Conservation (phyloP, 2,329 filamentous ascomycete species). For the Diaporthe nobilis region DNA sequence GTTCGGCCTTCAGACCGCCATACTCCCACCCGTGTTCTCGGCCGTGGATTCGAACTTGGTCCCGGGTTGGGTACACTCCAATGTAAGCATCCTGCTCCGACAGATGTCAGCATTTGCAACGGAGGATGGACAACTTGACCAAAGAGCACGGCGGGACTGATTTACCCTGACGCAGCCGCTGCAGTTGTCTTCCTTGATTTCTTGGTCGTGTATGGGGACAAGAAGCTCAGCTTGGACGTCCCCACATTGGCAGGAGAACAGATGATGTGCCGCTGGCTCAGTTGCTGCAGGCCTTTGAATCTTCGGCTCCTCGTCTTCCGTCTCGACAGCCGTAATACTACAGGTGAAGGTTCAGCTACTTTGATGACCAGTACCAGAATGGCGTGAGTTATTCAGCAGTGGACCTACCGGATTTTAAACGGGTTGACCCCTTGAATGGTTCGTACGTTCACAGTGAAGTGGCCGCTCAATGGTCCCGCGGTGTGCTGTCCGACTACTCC, state of each 20-base stretch:
- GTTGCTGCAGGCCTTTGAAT: neutral
- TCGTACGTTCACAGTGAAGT: conserved; percentile 29
- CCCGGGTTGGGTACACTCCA: conserved; percentile 10
- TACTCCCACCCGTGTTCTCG: conserved; percentile 10
- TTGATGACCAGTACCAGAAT: neutral
- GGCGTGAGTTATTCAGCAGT: neutral
- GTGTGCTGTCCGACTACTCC: conserved; percentile 5
- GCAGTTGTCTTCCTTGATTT: conserved; percentile 57
- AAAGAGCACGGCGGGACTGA: neutral
- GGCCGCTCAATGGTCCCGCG: conserved; percentile 21
- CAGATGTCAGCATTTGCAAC: neutral
- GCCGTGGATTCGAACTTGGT: conserved; percentile 12
- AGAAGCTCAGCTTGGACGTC: conserved; percentile 32
- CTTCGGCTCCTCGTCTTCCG: neutral
- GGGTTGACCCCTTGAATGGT: conserved; percentile 36
- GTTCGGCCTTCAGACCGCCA: conserved; percentile 1
- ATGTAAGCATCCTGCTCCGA: conserved; percentile 4
- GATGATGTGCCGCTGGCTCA: conserved; percentile 3
- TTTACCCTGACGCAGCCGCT: conserved; percentile 40
- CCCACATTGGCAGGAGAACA: conserved; percentile 41
- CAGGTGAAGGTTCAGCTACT: neutral
- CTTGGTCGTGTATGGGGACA: conserved; percentile 56
- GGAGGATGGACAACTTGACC: neutral
- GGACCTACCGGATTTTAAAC: conserved; percentile 32
- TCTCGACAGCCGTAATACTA: neutral